Percentiles rank a stretch among this genome's conserved stretches.
phyloP scores from a whole-genome alignment of 1,284 basidiomycete species.

The Puccinia polysora region DNA sequence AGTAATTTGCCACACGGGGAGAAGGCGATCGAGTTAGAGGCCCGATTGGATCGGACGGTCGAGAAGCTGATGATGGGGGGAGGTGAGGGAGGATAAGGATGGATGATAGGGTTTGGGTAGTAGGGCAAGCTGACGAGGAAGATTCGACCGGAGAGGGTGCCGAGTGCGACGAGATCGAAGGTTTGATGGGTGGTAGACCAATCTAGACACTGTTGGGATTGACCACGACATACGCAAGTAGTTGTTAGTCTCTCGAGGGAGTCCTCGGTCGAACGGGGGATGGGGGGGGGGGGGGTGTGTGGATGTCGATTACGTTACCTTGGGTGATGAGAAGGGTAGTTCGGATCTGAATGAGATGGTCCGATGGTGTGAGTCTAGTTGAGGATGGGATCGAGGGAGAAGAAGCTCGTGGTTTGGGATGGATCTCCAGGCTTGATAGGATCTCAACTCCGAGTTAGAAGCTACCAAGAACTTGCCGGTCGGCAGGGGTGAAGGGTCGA shows the following conservation, averaged over 20 bases:
- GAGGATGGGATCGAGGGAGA: no score
- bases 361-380: no score
- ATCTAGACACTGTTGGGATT: conserved; percentile 18
- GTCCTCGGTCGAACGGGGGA: background rate
- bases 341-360: background rate
- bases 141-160: conserved; percentile 10
- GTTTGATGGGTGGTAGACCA: conserved; percentile 27
- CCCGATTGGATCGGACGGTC: background rate
- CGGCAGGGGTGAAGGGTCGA: no score
- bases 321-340: background rate
- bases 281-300: background rate
- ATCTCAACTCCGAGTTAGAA: no score
- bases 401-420: no score
- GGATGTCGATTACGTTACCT: background rate
- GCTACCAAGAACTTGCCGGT: no score
- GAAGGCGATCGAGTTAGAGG: conserved; percentile 29
- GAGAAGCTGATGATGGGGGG: conserved; percentile 18
- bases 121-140: conserved; percentile 14
- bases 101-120: background rate
- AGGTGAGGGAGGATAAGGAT: background rate
- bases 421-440: no score
- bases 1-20: conserved; percentile 31
- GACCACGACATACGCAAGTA: background rate
- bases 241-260: background rate
- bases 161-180: conserved; percentile 29